Evolutionary conservation across 345 rosid species (phyloP), one percentile per base, ranked within the genome.

Genomic region (Bruguiera parviflora): DNA sequence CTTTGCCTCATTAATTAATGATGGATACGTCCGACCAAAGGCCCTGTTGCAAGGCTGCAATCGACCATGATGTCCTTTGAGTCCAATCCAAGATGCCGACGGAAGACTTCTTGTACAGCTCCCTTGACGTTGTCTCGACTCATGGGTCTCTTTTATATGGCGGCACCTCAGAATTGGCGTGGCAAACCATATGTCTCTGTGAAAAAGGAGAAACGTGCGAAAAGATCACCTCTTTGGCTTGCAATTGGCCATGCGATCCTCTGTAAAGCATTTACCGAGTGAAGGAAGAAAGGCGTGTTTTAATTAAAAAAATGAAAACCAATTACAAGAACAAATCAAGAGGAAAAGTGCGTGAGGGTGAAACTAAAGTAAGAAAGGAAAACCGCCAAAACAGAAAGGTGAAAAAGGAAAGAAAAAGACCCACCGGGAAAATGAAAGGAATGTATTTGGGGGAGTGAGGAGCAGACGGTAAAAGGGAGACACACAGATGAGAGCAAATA

Each of bases 311-410:
- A 53, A 19, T 27, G 2, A 6, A 32, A 60, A 46, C 33, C 43
- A 35, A 56, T 21, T 16, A 35, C 46, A 39, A 39, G 2, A 39
- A 10, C 3, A 9, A 10, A 39, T 39, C 15, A 39, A 39, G 46
- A 10, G 46, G 15, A 39, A 39, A 10, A 11, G 15, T 39, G 46
- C 46, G 37, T 11, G 13, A 39, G 15, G 1, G 15, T 39, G n/a
- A 49, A 29, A 19, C 39, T 7, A 60, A 37, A 55, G 37, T 53
- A 27, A 24, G 24, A 20, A 47, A 21, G 29, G 25, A 29, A 24
- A 43, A 56, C 63, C 53, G 1, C 39, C 9, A 35, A 61, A 29
- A 63, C 62, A 69, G 70, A 70, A 77, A 69, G 62, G 70, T 18
- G 59, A 46, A 53, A 61, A 37, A 37, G 35, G 19, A 52, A 37